Base-by-base conservation (phyloP, 768 basidiomycete species). In the Auricularia cornea region DNA sequence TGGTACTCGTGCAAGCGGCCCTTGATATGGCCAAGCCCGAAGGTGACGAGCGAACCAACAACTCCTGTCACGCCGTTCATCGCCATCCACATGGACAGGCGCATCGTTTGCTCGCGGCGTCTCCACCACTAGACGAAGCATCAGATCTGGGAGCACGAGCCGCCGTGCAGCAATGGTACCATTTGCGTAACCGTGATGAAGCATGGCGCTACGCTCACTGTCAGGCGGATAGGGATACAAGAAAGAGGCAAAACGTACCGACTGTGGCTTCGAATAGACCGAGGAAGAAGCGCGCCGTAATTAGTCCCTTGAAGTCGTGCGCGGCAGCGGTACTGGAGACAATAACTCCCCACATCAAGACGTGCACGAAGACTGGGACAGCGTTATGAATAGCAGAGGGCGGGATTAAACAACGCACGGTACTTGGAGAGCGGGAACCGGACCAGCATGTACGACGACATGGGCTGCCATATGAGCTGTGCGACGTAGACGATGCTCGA, bases 181-280 rank as follows among this genome's bases (percentile, higher is more conserved):
- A 79, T 79, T 62, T 78, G 77, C 26, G 79, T 81, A 60, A 82
- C 75, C 1, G 79, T 76, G 61, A 83, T 79, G 70, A 82, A 82
- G 59, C 76, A 77, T 3, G 80, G 81, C 33, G 80, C 78, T 78
- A 26, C 23, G 41, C 54, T 62, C 48, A 4, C n/a, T 60, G 23
- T 26, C 54, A 28, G 30, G 28, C 26, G 6, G n/a, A n/a, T n/a
- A 26, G 16, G 11, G 20, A 23, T n/a, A 11, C 12, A 3, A 40
- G 14, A 57, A 35, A 59, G 12, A 65, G 52, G 18, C 26, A 11
- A 38, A 14, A 62, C 74, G 67, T 57, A 71, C 77, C 76, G 31
- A 83, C 79, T 6, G 78, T 78, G 31, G 80, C 79, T 62, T 81
- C 80, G 63, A 81, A 80, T 3, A 79, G 71, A 23, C 78, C 80